These are phyloP conservation scores for Centrapalus pauciflorus DNA, from an alignment of 129 eudicot species.

Conservation along the genomic window DNA sequence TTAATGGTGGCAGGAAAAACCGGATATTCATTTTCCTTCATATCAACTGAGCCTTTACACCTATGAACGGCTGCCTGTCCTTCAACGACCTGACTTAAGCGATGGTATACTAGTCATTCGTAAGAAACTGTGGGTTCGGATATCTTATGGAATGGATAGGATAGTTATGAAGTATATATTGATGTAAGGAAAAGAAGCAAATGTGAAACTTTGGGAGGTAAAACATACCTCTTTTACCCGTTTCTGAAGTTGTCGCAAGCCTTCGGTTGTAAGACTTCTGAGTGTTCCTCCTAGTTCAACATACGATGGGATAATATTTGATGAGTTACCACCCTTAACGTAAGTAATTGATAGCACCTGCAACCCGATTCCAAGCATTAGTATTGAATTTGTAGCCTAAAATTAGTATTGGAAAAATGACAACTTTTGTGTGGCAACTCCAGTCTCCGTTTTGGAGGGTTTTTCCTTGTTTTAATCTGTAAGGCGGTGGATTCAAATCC, in stretches of 20 bases:
- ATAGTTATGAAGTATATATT: background rate
- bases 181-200: background rate
- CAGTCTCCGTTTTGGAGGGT: too few species aligned
- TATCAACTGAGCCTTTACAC: slow-evolving; percentile 51
- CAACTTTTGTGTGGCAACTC: too few species aligned
- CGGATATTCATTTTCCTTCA: slow-evolving; percentile 49
- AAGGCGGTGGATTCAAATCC: too few species aligned
- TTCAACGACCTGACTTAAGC: slow-evolving; percentile 66
- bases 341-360: slow-evolving; percentile 82
- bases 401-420: too few species aligned
- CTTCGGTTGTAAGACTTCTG: slow-evolving; percentile 81
- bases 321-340: slow-evolving; percentile 61
- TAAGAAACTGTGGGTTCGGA: too few species aligned
- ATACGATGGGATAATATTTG: slow-evolving; percentile 49
- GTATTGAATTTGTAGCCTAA: slow-evolving; percentile 4
- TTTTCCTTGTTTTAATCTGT: too few species aligned
- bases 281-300: slow-evolving; percentile 81
- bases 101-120: too few species aligned
- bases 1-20: slow-evolving; percentile 54
- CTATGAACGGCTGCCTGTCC: slow-evolving; percentile 63
- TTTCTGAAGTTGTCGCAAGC: slow-evolving; percentile 53
- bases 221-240: slow-evolving; percentile 75
- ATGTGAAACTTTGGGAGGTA: background rate
- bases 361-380: slow-evolving; percentile 23
- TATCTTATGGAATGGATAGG: too few species aligned